A percentile compares a stretch with the other conserved stretches of the same genome.
phyloP scores from a whole-genome alignment of 306 rosid genomes.

The Castanea sativa region DNA sequence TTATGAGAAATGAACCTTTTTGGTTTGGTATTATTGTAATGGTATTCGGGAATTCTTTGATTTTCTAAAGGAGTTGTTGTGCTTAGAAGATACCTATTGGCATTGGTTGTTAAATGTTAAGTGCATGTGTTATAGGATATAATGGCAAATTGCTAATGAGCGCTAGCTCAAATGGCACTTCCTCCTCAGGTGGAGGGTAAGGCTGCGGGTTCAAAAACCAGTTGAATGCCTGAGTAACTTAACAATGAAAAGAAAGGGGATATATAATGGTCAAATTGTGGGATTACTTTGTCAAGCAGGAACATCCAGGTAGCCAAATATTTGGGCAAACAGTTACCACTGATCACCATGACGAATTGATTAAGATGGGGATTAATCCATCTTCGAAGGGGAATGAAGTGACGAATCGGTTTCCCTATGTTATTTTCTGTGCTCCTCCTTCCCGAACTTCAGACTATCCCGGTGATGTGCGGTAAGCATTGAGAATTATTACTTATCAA shows the following conservation, averaged over 20 bases:
- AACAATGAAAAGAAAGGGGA: too few relatives aligned
- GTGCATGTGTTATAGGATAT: neutral
- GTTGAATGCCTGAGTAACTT: too few relatives aligned
- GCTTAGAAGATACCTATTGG: neutral
- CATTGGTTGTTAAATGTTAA: neutral
- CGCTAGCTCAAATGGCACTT: too few relatives aligned
- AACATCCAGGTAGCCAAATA: constrained; percentile 66
- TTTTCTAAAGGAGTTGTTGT: neutral
- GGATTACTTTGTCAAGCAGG: constrained; percentile 38
- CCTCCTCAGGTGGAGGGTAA: too few relatives aligned
- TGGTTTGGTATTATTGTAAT: neutral
- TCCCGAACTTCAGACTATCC: constrained; percentile 59
- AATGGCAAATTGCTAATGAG: too few relatives aligned
- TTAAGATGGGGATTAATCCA: constrained; percentile 61
- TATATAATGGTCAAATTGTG: neutral
- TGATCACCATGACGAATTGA: constrained; percentile 81
- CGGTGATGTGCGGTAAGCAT: constrained; percentile 74
- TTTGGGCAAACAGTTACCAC: constrained; percentile 77
- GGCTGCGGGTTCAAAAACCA: too few relatives aligned
- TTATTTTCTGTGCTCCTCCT: constrained; percentile 93
- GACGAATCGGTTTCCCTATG: constrained; percentile 54
- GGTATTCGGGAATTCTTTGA: neutral
- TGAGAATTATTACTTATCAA: neutral
- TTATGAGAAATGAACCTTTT: neutral
- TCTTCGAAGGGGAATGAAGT: constrained; percentile 61